Evolutionary conservation across 2,329 filamentous ascomycete genomes (phyloP), one percentile per base, ranked within the genome.

Genomic region (Fusarium illudens): DNA sequence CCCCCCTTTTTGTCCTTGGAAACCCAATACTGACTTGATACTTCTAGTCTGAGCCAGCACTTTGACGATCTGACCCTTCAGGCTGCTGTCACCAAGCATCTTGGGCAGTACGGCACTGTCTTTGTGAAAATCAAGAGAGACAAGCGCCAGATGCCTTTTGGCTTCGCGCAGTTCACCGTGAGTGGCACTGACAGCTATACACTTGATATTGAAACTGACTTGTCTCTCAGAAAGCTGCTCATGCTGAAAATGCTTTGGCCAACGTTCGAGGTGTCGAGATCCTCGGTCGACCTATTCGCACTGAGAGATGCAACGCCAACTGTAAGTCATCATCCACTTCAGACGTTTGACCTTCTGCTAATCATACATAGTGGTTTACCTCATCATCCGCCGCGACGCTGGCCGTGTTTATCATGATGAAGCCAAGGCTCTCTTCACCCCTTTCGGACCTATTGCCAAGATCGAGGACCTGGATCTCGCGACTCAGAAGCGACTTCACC

Each of bases 61-160:
- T 77, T 82, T 57, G 80, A 81, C 10, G 87, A 90, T 65, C 72
- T 77, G 9, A 78, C 78, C n/a, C 80, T 90, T 13, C 81, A 87
- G 60, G 77, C 79, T 7, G 84, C 83, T 36, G 82, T 90, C 4
- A 86, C 82, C 4, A 77, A 81, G 7, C n/a, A 76, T 79, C 17
- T 90, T 91, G 74, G 78, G 80, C 17, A 73, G 15, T 90, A 80
- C 68, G 89, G 89, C 6, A 80, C 79, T 0, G 85, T 88, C 22
- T 90, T 83, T 64, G 84, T 89, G 65, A 90, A 90, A 79, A 88
- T 91, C 61, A 85, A 87, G 34, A 85, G 88, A 17, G 88, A 90
- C 68, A 64, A 61, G 11, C 76, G 76, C 13, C 80, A 85, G 36
- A 89, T 90, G 85, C 89, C 89, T 0, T 89, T 87, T 71, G 88